Evolutionary conservation across 805 yeast species (phyloP).

Genomic region (Lachancea fermentati): DNA sequence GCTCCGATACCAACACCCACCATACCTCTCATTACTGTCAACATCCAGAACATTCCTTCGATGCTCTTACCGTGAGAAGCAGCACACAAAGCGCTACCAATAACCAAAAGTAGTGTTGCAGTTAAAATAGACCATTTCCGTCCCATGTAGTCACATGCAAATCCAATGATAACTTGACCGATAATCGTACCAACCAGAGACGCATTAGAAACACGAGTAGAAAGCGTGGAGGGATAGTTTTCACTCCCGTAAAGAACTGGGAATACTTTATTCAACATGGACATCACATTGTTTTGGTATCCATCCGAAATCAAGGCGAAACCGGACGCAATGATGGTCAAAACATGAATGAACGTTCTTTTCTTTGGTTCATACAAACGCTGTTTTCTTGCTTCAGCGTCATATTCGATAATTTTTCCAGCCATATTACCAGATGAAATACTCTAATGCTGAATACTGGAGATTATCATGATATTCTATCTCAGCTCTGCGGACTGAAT

Average conservation of each 20-base stretch:
- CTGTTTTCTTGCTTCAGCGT: constrained; percentile 5
- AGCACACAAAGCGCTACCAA: constrained; percentile 63
- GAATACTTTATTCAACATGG: constrained; percentile 59
- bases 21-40: constrained; percentile 66
- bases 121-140: constrained; percentile 65
- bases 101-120: constrained; percentile 54
- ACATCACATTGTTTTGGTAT: constrained; percentile 69
- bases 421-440: too few species aligned
- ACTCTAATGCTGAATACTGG: too few species aligned
- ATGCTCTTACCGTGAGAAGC: constrained; percentile 60
- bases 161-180: constrained; percentile 63
- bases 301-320: constrained; percentile 75
- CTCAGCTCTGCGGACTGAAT: too few species aligned
- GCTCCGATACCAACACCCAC: constrained; percentile 79
- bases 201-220: constrained; percentile 65
- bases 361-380: constrained; percentile 5
- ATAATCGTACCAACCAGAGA: constrained; percentile 63
- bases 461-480: too few species aligned
- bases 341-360: constrained; percentile 9
- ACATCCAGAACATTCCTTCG: constrained; percentile 69
- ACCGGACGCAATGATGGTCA: constrained; percentile 41
- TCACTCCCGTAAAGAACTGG: constrained; percentile 36
- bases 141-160: constrained; percentile 59
- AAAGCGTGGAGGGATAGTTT: constrained; percentile 39
- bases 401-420: constrained; percentile 1